phyloP scores from a whole-genome alignment of 2,329 filamentous ascomycete genomes.

The Tolypocladium paradoxum region DNA sequence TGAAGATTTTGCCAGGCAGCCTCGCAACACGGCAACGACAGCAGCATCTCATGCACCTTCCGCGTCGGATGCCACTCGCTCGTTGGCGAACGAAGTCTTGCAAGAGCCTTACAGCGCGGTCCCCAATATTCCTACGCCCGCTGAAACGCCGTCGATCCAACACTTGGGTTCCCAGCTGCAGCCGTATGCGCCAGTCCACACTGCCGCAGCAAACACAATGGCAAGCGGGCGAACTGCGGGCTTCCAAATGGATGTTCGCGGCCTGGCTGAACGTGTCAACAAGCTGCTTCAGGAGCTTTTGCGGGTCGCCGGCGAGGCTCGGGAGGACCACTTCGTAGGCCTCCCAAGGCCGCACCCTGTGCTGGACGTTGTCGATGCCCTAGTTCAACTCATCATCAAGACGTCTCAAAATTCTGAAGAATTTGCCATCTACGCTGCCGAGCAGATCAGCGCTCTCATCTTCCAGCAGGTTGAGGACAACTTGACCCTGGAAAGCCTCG shows the following conservation, averaged over 20 bases:
- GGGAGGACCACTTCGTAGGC: slow-evolving; percentile 49
- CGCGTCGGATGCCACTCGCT: slow-evolving; percentile 49
- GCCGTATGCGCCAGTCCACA: slow-evolving; percentile 44
- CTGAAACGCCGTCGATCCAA: slow-evolving; percentile 47
- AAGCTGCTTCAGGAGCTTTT: slow-evolving; percentile 49
- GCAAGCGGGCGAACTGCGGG: slow-evolving; percentile 39
- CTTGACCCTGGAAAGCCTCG: slow-evolving; percentile 48
- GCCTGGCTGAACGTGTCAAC: slow-evolving; percentile 42
- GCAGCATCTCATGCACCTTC: slow-evolving; percentile 45
- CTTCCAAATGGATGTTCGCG: slow-evolving; percentile 40
- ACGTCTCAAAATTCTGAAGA: slow-evolving; percentile 51
- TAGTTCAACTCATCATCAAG: slow-evolving; percentile 53
- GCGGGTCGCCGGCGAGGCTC: slow-evolving; percentile 38
- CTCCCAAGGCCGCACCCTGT: slow-evolving; percentile 48
- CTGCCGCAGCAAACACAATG: slow-evolving; percentile 20
- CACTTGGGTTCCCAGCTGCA: slow-evolving; percentile 42
- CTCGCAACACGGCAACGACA: slow-evolving; percentile 49
- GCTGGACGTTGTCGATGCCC: slow-evolving; percentile 50
- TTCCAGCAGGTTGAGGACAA: slow-evolving; percentile 45
- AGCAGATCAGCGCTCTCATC: slow-evolving; percentile 46
- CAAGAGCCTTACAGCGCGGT: slow-evolving; percentile 50
- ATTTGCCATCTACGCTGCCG: slow-evolving; percentile 46
- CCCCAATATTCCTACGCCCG: slow-evolving; percentile 46
- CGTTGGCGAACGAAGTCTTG: slow-evolving; percentile 52
- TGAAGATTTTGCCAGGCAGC: slow-evolving; percentile 86